Conservation (phyloP, 75 land plant genomes). For the Larix kaempferi region DNA sequence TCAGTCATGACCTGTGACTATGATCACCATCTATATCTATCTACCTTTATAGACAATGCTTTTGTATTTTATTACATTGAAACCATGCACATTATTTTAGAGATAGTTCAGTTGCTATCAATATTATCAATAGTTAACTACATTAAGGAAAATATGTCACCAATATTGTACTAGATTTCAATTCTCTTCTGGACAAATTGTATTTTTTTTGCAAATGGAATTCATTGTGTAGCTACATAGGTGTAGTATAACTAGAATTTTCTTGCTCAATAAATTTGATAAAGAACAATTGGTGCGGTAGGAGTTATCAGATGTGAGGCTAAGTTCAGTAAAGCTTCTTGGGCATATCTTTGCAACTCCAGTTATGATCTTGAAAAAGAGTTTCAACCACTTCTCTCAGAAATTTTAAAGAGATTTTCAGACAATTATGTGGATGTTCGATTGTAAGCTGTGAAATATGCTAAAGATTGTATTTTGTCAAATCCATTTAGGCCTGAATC, state of each 20-base stretch:
- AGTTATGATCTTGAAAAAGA: constrained; percentile 29
- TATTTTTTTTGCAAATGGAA: neutral
- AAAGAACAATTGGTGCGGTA: constrained; percentile 32
- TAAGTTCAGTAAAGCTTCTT: constrained; percentile 59
- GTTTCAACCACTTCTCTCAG: constrained; percentile 57
- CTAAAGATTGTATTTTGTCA: constrained; percentile 56
- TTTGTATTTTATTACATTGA: neutral
- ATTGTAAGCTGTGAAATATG: constrained; percentile 53
- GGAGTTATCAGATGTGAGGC: constrained; percentile 47
- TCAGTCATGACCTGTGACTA: neutral
- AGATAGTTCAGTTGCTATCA: neutral
- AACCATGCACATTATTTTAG: neutral
- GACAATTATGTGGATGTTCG: constrained; percentile 67
- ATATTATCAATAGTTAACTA: neutral
- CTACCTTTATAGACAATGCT: no score
- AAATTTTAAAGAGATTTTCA: constrained; percentile 67
- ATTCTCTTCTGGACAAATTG: neutral
- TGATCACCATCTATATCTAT: no score
- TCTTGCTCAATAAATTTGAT: neutral
- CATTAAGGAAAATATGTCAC: neutral
- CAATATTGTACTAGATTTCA: neutral
- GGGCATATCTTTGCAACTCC: constrained; percentile 67
- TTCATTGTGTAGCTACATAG: neutral
- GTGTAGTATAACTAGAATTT: neutral
- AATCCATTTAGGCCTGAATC: constrained; percentile 62